Conservation (phyloP, 306 rosid species). For the Prinsepia uniflora region DNA sequence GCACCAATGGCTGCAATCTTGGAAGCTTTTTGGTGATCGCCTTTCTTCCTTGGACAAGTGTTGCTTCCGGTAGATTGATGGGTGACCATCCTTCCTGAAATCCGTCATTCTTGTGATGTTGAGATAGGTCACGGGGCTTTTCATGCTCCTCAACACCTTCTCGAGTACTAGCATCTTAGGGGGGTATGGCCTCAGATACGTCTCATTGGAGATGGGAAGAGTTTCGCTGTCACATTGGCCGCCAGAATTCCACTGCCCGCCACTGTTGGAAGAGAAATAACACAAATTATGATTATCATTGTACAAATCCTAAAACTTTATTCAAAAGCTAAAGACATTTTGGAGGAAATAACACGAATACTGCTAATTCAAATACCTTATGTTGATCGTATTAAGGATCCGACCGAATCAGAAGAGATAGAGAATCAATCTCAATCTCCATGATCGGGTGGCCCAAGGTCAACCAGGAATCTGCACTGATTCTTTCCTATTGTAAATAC, state of each 20-base stretch:
- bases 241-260: constrained; percentile 98
- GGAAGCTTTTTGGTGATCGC: constrained; percentile 55
- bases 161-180: constrained; percentile 73
- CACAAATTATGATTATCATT: neutral
- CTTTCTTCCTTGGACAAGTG: constrained; percentile 50
- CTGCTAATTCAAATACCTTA: constrained; percentile 8
- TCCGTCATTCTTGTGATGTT: constrained; percentile 89
- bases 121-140: constrained; percentile 65
- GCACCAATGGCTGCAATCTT: constrained; percentile 99
- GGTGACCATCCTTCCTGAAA: constrained; percentile 93
- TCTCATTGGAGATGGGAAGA: constrained; percentile 63
- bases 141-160: constrained; percentile 68
- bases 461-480: too few relatives aligned
- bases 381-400: neutral
- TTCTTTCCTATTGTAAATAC: too few relatives aligned
- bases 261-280: constrained; percentile 44
- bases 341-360: neutral
- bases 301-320: neutral
- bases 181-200: constrained; percentile 62
- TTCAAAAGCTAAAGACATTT: neutral
- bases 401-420: too few relatives aligned
- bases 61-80: constrained; percentile 78
- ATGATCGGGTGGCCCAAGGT: too few relatives aligned
- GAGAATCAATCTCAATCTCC: too few relatives aligned
- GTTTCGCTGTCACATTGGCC: constrained; percentile 82